Evolutionary conservation across 139 green algal genomes (phyloP).

Genomic region (Tetraselmis striata): DNA sequence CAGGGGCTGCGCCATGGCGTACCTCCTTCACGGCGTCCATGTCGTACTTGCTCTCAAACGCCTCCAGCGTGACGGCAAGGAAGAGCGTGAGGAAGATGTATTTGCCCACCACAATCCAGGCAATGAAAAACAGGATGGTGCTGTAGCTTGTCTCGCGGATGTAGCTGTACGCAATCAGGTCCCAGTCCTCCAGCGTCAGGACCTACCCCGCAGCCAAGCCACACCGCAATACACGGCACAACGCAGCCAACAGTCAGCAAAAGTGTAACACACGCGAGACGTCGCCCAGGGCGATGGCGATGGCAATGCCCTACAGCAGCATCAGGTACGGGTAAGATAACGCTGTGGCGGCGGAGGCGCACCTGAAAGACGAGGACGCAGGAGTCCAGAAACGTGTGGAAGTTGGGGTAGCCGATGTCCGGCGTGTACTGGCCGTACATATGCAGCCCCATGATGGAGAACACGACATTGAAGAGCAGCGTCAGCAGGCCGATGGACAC

Average conservation of each 20-base stretch:
- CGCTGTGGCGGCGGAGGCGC: too few species aligned
- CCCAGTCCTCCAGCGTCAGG: constrained; percentile 67
- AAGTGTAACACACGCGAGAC: neutral
- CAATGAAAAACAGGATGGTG: constrained; percentile 51
- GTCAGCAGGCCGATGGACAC: constrained; percentile 62
- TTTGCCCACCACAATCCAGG: constrained; percentile 69
- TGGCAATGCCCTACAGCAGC: too few species aligned
- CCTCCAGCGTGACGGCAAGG: constrained; percentile 68
- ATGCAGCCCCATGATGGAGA: constrained; percentile 74
- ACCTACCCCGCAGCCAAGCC: constrained; percentile 26
- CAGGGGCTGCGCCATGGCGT: too few species aligned
- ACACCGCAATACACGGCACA: neutral
- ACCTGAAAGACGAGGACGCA: constrained; percentile 59
- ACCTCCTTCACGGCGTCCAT: constrained; percentile 11
- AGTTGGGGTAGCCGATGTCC: constrained; percentile 49
- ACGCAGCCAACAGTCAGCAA: neutral
- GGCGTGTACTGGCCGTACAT: constrained; percentile 44
- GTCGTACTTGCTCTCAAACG: constrained; percentile 64
- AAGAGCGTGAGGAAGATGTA: constrained; percentile 67
- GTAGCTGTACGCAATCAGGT: constrained; percentile 44
- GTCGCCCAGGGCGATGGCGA: too few species aligned
- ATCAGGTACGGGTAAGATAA: too few species aligned
- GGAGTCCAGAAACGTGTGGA: constrained; percentile 55
- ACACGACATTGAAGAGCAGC: constrained; percentile 72
- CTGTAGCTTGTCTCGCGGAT: constrained; percentile 41